Percentiles rank a stretch among this genome's conserved stretches.
Conservation (phyloP, 192 early-diverging fungal genomes). For the Coemansia sp. region DNA sequence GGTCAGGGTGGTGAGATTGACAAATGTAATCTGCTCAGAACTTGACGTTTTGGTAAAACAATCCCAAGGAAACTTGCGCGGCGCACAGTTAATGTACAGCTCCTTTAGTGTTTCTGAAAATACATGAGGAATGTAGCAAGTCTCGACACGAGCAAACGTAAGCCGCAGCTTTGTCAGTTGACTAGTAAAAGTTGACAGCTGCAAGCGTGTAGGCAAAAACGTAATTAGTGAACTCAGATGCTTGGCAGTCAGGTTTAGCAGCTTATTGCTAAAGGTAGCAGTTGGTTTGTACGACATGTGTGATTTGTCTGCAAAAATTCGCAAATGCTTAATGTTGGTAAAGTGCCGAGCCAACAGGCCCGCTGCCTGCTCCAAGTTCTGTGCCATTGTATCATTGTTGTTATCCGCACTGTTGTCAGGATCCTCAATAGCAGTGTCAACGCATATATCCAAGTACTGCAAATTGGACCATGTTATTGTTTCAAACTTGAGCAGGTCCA, state of each 20-base stretch:
- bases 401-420: not conserved
- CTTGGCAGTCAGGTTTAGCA: not conserved
- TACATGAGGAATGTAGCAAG: not conserved
- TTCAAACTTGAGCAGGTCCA: not conserved
- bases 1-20: not conserved
- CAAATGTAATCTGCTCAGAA: not conserved
- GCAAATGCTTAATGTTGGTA: not conserved
- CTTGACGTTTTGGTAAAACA: not conserved
- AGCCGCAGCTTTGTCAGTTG: not conserved
- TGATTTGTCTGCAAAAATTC: not conserved
- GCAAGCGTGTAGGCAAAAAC: not conserved
- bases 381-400: not conserved
- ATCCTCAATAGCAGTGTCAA: not conserved
- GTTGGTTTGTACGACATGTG: not conserved
- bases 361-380: not conserved
- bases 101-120: not conserved
- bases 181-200: not conserved
- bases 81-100: not conserved
- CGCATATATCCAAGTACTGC: not conserved
- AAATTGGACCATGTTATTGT: not conserved
- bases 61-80: not conserved
- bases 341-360: not conserved
- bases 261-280: not conserved
- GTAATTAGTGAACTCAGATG: not conserved
- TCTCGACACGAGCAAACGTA: not conserved